Evolutionary conservation across 345 rosid genomes (phyloP), one percentile per base, ranked within the genome.

Genomic region (Triadica sebifera): DNA sequence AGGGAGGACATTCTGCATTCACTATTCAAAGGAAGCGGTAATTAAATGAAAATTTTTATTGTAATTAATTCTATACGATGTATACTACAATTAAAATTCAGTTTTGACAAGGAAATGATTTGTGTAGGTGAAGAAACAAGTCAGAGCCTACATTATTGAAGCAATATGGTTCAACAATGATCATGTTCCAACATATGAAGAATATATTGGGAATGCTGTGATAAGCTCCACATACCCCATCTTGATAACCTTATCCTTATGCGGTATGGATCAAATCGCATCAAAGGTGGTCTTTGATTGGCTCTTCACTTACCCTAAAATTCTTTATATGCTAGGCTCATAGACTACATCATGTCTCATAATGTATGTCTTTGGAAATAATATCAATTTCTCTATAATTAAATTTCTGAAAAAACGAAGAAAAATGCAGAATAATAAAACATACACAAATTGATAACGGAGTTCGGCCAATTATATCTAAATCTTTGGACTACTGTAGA

Each of bases 181-280:
- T 12, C 22, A 60, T 51, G 55, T 76, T 29, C 74, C 74, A 61
- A 75, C 47, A 9, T 12, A 49, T 7, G 79, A 75, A 29, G 79
- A 69, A 50, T 51, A 75, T 55, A 67, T 51, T 52, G 12, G 11
- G 5, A 22, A 25, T 10, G 65, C 17, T 15, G 19, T 9, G 8
- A 45, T n/a, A 6, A 67, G 49, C 46, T 43, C 25, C 60, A 6
- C 37, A 46, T 68, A 59, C 47, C 37, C 47, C 10, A 8, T 75
- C 22, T 9, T 75, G 4, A 46, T 56, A 12, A 24, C 10, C 10
- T 5, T 20, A 29, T n/a, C 37, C 8, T 46, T 49, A 16, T 46
- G 68, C 9, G 73, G 57, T 15, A 58, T 75, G 73, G 67, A 50
- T 0, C 7, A 74, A 38, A 3, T 46, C 1, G 73, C 73, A 38